These are phyloP conservation scores for Diaporthe longicolla DNA, from an alignment of 2,329 filamentous ascomycete genomes.

Conservation along the genomic window DNA sequence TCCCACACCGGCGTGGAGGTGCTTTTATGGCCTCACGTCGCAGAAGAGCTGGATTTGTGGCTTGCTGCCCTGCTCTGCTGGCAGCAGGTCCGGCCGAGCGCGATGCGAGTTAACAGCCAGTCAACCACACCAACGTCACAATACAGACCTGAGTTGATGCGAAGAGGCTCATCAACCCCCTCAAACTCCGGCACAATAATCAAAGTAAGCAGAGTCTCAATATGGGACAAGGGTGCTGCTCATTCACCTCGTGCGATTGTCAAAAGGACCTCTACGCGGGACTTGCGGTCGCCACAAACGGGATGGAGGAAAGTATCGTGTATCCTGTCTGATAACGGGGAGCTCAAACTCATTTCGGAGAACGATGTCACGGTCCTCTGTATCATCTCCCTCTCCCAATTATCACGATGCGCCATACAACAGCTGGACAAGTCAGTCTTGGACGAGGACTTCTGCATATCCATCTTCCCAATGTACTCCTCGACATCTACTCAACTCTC, in stretches of 20 bases:
- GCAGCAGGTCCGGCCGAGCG: conserved; percentile 79
- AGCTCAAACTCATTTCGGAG: conserved; percentile 91
- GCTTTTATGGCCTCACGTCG: conserved; percentile 73
- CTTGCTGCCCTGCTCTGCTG: conserved; percentile 85
- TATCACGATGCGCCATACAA: conserved; percentile 92
- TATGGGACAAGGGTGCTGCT: conserved; percentile 86
- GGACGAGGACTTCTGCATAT: conserved; percentile 93
- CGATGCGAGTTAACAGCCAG: conserved; percentile 57
- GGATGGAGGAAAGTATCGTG: conserved; percentile 92
- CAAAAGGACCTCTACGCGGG: conserved; percentile 69
- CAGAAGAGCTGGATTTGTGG: conserved; percentile 82
- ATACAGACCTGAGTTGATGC: conserved; percentile 58
- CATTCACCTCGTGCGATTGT: conserved; percentile 69
- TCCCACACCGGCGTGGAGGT: conserved; percentile 71
- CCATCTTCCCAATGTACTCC: conserved; percentile 94
- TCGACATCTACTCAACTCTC: conserved; percentile 79
- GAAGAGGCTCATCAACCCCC: conserved; percentile 56
- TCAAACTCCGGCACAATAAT: conserved; percentile 72
- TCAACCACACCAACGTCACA: conserved; percentile 41
- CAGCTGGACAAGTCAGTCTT: conserved; percentile 90
- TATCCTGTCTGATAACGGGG: conserved; percentile 93
- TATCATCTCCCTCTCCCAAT: conserved; percentile 87
- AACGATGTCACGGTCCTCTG: conserved; percentile 85
- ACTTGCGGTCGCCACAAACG: conserved; percentile 66
- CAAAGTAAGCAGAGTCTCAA: conserved; percentile 91